These are phyloP conservation scores for Penicillium coffeae DNA, from an alignment of 495 filamentous ascomycete species.

Conservation along the genomic window DNA sequence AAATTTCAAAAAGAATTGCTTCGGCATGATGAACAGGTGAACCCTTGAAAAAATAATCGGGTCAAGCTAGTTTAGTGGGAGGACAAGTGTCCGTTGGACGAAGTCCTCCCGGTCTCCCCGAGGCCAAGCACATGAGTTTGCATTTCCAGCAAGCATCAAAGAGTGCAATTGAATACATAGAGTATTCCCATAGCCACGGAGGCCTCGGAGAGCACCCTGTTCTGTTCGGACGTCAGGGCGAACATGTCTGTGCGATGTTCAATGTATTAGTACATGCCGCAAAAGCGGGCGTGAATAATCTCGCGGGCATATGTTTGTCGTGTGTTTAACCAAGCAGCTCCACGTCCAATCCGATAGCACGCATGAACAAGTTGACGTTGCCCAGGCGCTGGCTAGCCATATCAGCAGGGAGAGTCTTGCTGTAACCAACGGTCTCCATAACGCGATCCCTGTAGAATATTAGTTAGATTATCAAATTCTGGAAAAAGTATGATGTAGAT, in stretches of 20 bases:
- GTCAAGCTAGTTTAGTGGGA: slow-evolving; percentile 1
- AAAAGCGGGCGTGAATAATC: not conserved
- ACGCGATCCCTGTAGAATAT: slow-evolving; percentile 67
- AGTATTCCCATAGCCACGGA: slow-evolving; percentile 1
- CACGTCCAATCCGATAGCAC: slow-evolving; percentile 94
- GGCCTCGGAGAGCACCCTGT: not conserved
- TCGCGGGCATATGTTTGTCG: not conserved
- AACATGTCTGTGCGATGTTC: not conserved
- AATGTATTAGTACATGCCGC: not conserved
- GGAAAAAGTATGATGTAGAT: not conserved
- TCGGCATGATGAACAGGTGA: not conserved
- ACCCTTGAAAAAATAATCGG: slow-evolving; percentile 4
- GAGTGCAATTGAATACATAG: not conserved
- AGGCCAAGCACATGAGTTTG: not conserved
- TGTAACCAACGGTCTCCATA: slow-evolving; percentile 87
- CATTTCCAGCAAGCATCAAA: not conserved
- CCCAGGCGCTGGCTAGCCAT: slow-evolving; percentile 75
- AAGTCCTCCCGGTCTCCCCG: not conserved
- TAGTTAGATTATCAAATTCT: slow-evolving; percentile 14
- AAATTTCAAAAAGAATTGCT: slow-evolving; percentile 3
- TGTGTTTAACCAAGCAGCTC: slow-evolving; percentile 75
- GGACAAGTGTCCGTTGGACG: not conserved
- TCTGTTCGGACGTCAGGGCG: not conserved
- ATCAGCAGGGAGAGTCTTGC: slow-evolving; percentile 82
- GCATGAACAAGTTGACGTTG: slow-evolving; percentile 98